Evolutionary conservation across 129 eudicot species (phyloP).

Genomic region (Centella asiatica): DNA sequence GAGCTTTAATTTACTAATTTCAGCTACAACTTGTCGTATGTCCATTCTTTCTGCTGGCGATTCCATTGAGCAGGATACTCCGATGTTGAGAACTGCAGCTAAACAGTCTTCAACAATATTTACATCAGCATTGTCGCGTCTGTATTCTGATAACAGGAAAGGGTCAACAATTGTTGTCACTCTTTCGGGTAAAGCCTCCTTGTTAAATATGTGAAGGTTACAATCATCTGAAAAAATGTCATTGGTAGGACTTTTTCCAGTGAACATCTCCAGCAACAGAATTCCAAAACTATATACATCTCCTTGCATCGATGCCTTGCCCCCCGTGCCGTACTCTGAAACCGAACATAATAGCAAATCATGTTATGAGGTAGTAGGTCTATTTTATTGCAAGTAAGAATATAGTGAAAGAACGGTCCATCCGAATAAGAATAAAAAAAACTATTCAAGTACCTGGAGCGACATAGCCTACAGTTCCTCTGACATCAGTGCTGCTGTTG

Average conservation of each 20-base stretch:
- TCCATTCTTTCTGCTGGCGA: conserved; percentile 14
- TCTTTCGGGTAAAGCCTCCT: neutral
- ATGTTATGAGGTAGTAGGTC: too few species aligned
- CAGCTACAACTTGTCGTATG: conserved; percentile 8
- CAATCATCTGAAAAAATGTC: conserved; percentile 3
- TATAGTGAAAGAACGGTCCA: too few species aligned
- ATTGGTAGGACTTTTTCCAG: conserved; percentile 22
- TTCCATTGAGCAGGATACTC: conserved; percentile 12
- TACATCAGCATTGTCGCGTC: neutral
- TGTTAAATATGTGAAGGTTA: conserved; percentile 13
- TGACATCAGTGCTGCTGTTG: conserved; percentile 4
- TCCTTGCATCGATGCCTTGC: conserved; percentile 4
- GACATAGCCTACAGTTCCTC: conserved; percentile 25
- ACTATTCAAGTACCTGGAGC: conserved; percentile 14
- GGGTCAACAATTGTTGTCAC: conserved; percentile 12
- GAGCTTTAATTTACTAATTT: conserved; percentile 9
- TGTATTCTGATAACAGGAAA: neutral
- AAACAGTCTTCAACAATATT: conserved; percentile 5
- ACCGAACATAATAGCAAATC: neutral
- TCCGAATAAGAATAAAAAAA: too few species aligned
- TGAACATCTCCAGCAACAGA: conserved; percentile 22
- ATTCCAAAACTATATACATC: conserved; percentile 15
- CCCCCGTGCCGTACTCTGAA: neutral
- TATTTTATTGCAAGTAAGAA: too few species aligned
- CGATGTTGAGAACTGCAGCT: neutral